Base-by-base conservation (phyloP, 208 protist genomes). In the Trypanosoma caninum region DNA sequence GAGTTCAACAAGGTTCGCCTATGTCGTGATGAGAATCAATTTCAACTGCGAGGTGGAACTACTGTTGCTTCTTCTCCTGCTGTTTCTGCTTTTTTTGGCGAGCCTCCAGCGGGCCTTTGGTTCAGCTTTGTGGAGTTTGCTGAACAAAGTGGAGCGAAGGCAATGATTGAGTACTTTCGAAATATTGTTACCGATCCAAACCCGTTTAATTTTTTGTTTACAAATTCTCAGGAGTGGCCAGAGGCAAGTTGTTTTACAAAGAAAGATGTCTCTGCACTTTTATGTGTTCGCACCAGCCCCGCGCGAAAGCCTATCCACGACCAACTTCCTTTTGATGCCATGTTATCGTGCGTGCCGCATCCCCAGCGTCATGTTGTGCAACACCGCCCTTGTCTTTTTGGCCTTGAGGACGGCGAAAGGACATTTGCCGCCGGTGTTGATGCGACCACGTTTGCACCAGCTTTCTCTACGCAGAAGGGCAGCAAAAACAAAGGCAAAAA, bases 81-180 rank as follows among this genome's bases (percentile, higher is more conserved):
- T 47, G 4, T 22, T 11, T 14, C 2, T 2, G 13, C n/a, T 47
- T 3, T 28, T 16, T 16, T 2, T 47, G 13, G 20, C 2, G 38
- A 4, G 38, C 38, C 38, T n/a, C 20, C 8, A 37, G 37, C 20
- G 65, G 63, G 60, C 34, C 45, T 58, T 59, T 85, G 76, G 60
- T 88, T 82, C 51, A 82, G 82, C 51, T 93, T 93, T 55, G 82
- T 93, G 0, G 86, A 93, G 67, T 93, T 88, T 51, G 73, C 58
- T 0, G 78, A 88, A 45, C 56, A 48, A 18, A 42, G 52, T 33
- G 75, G 80, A 20, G 80, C 86, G 23, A 76, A 76, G 47, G 78
- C 82, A 52, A 89, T 93, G 74, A 69, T 93, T 28, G 86, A 93
- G 56, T 89, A 84, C 67, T 93, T 93, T 69, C 82, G 86, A 42